A percentile compares a stretch with the other conserved stretches of the same genome.
Evolutionary conservation across 805 yeast genomes (phyloP).

Genomic region (Kazachstania taianensis): DNA sequence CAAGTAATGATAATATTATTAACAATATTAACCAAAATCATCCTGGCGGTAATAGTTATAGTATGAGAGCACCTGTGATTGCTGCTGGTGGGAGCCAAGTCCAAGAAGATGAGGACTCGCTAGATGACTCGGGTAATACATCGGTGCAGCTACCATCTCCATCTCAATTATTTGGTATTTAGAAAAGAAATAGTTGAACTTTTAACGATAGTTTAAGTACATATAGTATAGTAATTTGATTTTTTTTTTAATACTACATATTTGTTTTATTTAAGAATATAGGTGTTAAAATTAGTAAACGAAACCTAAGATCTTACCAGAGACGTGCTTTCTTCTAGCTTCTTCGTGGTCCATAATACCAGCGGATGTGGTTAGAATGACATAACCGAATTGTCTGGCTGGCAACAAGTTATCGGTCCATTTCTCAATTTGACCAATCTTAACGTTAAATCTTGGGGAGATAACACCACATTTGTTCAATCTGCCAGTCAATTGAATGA

Average conservation of each 20-base stretch:
- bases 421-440: constrained; percentile 89
- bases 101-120: not conserved
- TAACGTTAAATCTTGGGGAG: constrained; percentile 96
- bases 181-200: not conserved
- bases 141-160: constrained; percentile 13
- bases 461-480: constrained; percentile 98
- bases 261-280: too few relatives aligned
- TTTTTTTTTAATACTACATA: not conserved
- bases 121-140: not conserved
- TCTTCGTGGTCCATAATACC: constrained; percentile 99
- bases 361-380: constrained; percentile 95
- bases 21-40: not conserved
- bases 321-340: constrained; percentile 99
- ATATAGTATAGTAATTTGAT: too few relatives aligned
- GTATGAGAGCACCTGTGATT: not conserved
- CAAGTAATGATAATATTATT: not conserved
- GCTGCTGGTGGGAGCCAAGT: not conserved
- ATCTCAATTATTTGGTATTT: constrained; percentile 12
- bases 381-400: constrained; percentile 98
- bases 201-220: not conserved
- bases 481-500: constrained; percentile 93
- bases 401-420: constrained; percentile 98
- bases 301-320: constrained; percentile 96
- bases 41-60: not conserved
- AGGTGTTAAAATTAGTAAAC: constrained; percentile 58